Evolutionary conservation across 352 stramenopile species (phyloP).

Genomic region (Pythium rhizo-oryzae): DNA sequence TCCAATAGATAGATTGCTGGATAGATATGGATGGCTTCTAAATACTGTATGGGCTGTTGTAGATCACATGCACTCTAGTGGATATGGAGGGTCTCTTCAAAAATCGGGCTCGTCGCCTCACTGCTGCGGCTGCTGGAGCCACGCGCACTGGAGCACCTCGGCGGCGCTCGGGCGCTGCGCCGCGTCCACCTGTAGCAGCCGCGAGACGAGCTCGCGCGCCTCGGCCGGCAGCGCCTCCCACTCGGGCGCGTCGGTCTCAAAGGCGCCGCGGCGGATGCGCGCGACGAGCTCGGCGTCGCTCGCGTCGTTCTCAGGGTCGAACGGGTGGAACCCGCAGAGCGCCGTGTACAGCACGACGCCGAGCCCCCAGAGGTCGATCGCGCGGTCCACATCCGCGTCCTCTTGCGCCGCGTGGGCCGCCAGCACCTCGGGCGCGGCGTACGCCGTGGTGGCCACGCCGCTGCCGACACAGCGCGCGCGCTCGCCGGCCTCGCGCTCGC

Average conservation of each 20-base stretch:
- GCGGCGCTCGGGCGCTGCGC: constrained; percentile 25
- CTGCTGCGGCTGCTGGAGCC: constrained; percentile 31
- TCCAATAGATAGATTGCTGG: background rate
- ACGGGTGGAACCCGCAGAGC: constrained; percentile 39
- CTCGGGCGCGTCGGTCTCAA: constrained; percentile 24
- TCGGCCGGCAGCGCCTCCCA: constrained; percentile 33
- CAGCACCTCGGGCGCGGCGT: constrained; percentile 37
- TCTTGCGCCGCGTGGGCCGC: background rate
- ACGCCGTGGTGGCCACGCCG: constrained; percentile 37
- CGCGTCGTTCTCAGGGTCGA: constrained; percentile 33
- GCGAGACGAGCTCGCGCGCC: constrained; percentile 31
- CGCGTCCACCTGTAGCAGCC: constrained; percentile 35
- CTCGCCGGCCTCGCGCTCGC: constrained; percentile 23
- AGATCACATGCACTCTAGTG: too few relatives aligned
- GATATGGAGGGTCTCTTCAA: constrained; percentile 6
- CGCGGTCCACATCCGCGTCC: constrained; percentile 22
- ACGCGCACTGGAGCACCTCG: constrained; percentile 33
- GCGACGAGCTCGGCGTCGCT: constrained; percentile 25
- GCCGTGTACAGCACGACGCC: constrained; percentile 41
- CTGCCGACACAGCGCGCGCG: constrained; percentile 28
- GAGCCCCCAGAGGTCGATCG: constrained; percentile 42
- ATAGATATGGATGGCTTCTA: constrained; percentile 16
- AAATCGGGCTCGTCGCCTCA: background rate
- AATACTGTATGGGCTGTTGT: background rate
- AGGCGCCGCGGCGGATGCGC: constrained; percentile 29